phyloP scores from a whole-genome alignment of 352 stramenopile genomes.

The Phytophthora constricta region DNA sequence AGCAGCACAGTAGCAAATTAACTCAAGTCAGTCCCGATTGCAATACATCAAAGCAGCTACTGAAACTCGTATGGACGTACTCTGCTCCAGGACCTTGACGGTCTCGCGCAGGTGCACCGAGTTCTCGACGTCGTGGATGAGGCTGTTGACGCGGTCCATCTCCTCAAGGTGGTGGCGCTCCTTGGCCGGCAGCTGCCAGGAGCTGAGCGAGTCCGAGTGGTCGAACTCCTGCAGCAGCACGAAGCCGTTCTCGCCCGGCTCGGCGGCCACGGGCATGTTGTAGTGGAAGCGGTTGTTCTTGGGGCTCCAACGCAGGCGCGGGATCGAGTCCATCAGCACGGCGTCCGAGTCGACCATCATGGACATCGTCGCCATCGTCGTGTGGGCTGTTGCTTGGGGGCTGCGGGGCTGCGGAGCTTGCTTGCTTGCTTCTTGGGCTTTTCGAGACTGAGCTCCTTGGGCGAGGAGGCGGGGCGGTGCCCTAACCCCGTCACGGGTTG shows the following conservation, averaged over 20 bases:
- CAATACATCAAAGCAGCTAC: background rate
- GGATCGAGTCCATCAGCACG: slow-evolving; percentile 61
- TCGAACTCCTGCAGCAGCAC: slow-evolving; percentile 78
- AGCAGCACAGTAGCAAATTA: slow-evolving; percentile 1
- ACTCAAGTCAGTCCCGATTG: background rate
- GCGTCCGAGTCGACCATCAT: slow-evolving; percentile 47
- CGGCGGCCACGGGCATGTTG: slow-evolving; percentile 64
- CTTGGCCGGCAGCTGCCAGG: slow-evolving; percentile 46
- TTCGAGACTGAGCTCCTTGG: slow-evolving; percentile 31
- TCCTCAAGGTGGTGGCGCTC: slow-evolving; percentile 72
- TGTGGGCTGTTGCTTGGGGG: slow-evolving; percentile 6
- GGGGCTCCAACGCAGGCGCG: slow-evolving; percentile 72
- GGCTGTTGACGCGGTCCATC: slow-evolving; percentile 77
- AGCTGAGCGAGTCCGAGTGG: slow-evolving; percentile 52
- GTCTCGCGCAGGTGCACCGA: slow-evolving; percentile 66
- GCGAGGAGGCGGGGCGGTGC: background rate
- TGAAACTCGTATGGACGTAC: slow-evolving; percentile 17
- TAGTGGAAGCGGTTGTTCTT: slow-evolving; percentile 84
- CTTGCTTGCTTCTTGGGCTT: slow-evolving; percentile 23
- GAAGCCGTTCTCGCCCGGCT: slow-evolving; percentile 68
- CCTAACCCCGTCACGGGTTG: no score
- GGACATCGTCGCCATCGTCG: slow-evolving; percentile 59
- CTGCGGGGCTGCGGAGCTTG: no score
- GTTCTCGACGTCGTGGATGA: slow-evolving; percentile 80
- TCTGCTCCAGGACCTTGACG: slow-evolving; percentile 64